Conservation (phyloP, 2,329 filamentous ascomycete genomes). For the Penicillium oxalicum region DNA sequence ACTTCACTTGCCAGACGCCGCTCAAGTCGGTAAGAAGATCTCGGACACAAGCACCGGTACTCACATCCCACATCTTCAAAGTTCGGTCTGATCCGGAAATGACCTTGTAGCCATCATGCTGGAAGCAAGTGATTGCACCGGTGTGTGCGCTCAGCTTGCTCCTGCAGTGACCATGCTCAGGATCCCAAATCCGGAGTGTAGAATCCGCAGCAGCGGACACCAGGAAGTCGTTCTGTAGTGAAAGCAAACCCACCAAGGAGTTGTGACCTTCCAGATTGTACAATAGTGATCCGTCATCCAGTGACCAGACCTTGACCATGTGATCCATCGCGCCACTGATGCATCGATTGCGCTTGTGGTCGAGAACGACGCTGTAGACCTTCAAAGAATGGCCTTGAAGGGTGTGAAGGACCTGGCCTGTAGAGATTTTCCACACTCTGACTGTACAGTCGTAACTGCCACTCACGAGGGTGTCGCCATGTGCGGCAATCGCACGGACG, state of each 20-base stretch:
- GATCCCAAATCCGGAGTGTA: slow-evolving; percentile 94
- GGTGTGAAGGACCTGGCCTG: slow-evolving; percentile 77
- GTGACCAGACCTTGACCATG: slow-evolving; percentile 93
- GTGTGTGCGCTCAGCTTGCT: slow-evolving; percentile 89
- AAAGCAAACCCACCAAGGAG: slow-evolving; percentile 83
- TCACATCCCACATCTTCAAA: slow-evolving; percentile 97
- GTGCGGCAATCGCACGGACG: slow-evolving; percentile 88
- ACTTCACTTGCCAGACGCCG: slow-evolving; percentile 99
- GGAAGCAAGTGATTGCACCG: slow-evolving; percentile 96
- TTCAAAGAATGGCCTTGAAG: slow-evolving; percentile 84
- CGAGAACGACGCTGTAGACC: slow-evolving; percentile 94
- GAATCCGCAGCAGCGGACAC: slow-evolving; percentile 95
- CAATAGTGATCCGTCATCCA: slow-evolving; percentile 76
- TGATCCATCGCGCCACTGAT: slow-evolving; percentile 99
- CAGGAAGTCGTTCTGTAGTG: slow-evolving; percentile 80
- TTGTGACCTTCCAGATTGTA: slow-evolving; percentile 90
- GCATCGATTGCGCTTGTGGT: slow-evolving; percentile 85
- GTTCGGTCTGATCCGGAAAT: slow-evolving; percentile 94
- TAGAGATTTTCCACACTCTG: slow-evolving; percentile 95
- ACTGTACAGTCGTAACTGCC: slow-evolving; percentile 96
- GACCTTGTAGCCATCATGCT: slow-evolving; percentile 93
- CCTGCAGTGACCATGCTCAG: slow-evolving; percentile 83
- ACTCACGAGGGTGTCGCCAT: slow-evolving; percentile 92
- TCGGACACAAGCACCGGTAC: slow-evolving; percentile 83
- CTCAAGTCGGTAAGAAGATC: slow-evolving; percentile 88